phyloP scores from a whole-genome alignment of 139 green algal species.

The Haematococcus lacustris region DNA sequence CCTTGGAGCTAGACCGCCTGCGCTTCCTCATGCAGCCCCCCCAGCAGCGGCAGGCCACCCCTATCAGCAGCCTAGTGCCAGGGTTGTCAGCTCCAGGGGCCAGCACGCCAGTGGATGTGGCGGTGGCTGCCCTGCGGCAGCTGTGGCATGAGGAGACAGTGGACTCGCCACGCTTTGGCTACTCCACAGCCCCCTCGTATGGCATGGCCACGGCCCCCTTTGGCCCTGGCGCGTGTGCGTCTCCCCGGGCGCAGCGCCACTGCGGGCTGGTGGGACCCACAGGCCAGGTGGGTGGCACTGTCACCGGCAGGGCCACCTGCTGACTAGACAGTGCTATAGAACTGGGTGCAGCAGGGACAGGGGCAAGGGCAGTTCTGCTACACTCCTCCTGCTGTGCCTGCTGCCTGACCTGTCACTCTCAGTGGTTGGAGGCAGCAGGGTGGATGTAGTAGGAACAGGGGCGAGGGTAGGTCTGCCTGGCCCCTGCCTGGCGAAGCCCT shows the following conservation, averaged over 20 bases:
- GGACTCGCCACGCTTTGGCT: conserved; percentile 6
- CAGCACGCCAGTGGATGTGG: conserved; percentile 10
- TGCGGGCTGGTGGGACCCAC: conserved; percentile 6
- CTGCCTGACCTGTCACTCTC: too few relatives aligned
- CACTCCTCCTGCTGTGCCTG: too few relatives aligned
- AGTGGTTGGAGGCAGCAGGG: too few relatives aligned
- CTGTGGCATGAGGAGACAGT: conserved; percentile 17
- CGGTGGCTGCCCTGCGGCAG: conserved; percentile 5
- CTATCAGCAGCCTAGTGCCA: conserved; percentile 4
- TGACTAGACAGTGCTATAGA: too few relatives aligned
- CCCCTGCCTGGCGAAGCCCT: too few relatives aligned
- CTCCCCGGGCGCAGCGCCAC: too few relatives aligned
- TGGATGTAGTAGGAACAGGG: too few relatives aligned
- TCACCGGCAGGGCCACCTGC: too few relatives aligned
- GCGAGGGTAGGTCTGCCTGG: too few relatives aligned
- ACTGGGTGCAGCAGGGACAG: too few relatives aligned
- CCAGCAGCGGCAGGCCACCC: neutral
- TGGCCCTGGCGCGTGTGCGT: too few relatives aligned
- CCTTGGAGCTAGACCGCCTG: conserved; percentile 59
- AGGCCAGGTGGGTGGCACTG: conserved; percentile 13
- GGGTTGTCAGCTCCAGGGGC: neutral
- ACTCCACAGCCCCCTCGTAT: conserved; percentile 1
- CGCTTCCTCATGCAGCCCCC: conserved; percentile 19
- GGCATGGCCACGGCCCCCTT: neutral
- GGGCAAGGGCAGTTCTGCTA: too few relatives aligned